Conservation (phyloP, 768 basidiomycete species). For the Psilocybe subaeruginosa region DNA sequence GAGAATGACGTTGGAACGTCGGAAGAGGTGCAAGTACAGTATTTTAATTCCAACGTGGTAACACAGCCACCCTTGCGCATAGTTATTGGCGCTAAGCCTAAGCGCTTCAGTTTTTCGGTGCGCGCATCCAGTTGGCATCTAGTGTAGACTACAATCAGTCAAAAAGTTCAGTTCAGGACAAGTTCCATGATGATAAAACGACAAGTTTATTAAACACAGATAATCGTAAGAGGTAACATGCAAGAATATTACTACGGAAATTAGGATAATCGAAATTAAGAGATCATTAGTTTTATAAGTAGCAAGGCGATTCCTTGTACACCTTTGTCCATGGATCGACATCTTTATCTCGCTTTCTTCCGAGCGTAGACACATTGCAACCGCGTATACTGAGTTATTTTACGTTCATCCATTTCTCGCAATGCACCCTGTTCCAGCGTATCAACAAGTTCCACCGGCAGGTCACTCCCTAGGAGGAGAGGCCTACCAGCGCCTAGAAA, state of each 20-base stretch:
- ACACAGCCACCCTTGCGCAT: not conserved
- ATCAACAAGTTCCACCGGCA: constrained; percentile 55
- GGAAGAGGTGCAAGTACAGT: not conserved
- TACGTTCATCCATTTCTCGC: constrained; percentile 53
- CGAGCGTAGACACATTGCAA: constrained; percentile 66
- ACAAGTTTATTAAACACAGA: not conserved
- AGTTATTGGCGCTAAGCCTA: not conserved
- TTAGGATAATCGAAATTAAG: not conserved
- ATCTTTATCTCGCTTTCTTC: constrained; percentile 31
- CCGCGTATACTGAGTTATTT: constrained; percentile 51
- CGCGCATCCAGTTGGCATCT: too few species aligned
- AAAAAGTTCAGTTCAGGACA: too few species aligned
- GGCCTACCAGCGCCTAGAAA: constrained; percentile 72
- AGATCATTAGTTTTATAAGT: too few species aligned
- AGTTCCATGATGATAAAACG: not conserved
- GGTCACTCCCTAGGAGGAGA: constrained; percentile 64
- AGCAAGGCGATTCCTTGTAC: too few species aligned
- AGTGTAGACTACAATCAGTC: too few species aligned
- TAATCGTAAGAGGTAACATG: not conserved
- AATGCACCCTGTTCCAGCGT: constrained; percentile 53
- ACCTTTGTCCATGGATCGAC: not conserved
- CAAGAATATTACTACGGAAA: not conserved
- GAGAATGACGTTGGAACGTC: not conserved
- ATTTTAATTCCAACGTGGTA: not conserved
- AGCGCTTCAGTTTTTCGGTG: not conserved